These are phyloP conservation scores for Phaeosphaeriaceae sp. DNA, from an alignment of 2,329 filamentous ascomycete genomes.

Conservation along the genomic window DNA sequence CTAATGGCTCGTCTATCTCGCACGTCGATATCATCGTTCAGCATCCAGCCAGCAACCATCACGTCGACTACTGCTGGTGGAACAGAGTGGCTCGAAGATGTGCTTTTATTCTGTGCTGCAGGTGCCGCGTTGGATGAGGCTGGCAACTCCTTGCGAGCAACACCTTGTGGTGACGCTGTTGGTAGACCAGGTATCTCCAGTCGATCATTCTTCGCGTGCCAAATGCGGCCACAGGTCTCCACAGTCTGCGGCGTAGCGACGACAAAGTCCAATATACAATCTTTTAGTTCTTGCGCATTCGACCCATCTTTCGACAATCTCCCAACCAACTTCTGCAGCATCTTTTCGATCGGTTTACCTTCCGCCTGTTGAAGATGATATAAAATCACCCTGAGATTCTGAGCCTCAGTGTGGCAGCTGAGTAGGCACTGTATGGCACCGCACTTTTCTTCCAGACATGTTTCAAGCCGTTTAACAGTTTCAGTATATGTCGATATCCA, in stretches of 20 bases:
- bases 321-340: slow-evolving; percentile 30
- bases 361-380: slow-evolving; percentile 16
- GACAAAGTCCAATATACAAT: slow-evolving; percentile 19
- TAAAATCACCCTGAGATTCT: slow-evolving; percentile 24
- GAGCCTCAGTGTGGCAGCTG: slow-evolving; percentile 12
- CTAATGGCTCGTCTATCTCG: slow-evolving; percentile 23
- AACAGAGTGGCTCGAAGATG: slow-evolving; percentile 6
- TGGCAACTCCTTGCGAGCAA: neutral
- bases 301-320: slow-evolving; percentile 11
- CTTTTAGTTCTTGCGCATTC: slow-evolving; percentile 22
- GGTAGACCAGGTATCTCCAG: slow-evolving; percentile 20
- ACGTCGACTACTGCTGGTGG: slow-evolving; percentile 31
- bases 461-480: slow-evolving; percentile 30
- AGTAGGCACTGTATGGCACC: slow-evolving; percentile 25
- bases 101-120: neutral
- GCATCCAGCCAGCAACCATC: slow-evolving; percentile 34
- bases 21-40: slow-evolving; percentile 18
- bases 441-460: slow-evolving; percentile 5
- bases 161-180: neutral
- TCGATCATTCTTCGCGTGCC: slow-evolving; percentile 26
- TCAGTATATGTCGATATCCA: slow-evolving; percentile 7
- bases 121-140: neutral
- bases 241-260: slow-evolving; percentile 19
- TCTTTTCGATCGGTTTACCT: slow-evolving; percentile 16
- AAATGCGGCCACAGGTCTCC: slow-evolving; percentile 31